phyloP scores from a whole-genome alignment of 2,329 filamentous ascomycete species.

The Colletotrichum sojae region DNA sequence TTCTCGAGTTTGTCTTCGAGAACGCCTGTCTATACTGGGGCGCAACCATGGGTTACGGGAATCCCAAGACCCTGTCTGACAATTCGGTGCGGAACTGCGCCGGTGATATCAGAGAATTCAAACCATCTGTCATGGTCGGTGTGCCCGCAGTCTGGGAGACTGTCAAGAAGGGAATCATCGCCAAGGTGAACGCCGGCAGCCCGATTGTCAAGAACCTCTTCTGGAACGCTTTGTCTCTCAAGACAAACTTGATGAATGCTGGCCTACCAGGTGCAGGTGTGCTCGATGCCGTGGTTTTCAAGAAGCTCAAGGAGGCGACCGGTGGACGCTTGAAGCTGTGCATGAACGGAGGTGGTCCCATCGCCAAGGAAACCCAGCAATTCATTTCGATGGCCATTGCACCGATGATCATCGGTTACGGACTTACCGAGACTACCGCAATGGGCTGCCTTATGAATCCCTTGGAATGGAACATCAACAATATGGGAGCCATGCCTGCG shows the following conservation, averaged over 20 bases:
- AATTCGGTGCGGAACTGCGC: constrained; percentile 86
- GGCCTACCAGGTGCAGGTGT: constrained; percentile 76
- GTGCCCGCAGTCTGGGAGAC: constrained; percentile 93
- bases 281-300: constrained; percentile 86
- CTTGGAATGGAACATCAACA: constrained; percentile 79
- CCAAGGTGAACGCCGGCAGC: constrained; percentile 80
- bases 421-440: constrained; percentile 86
- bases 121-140: constrained; percentile 85
- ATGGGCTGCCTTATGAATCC: constrained; percentile 84
- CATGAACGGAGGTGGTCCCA: constrained; percentile 88
- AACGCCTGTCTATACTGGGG: constrained; percentile 89
- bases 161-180: constrained; percentile 89
- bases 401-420: constrained; percentile 91
- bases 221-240: constrained; percentile 70
- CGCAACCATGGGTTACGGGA: constrained; percentile 90
- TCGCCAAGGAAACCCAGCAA: constrained; percentile 86
- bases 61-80: constrained; percentile 88
- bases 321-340: constrained; percentile 85
- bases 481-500: constrained; percentile 81
- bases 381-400: constrained; percentile 92
- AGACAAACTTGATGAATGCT: constrained; percentile 64
- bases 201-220: constrained; percentile 81
- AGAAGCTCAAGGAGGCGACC: constrained; percentile 91
- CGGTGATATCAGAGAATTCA: constrained; percentile 89
- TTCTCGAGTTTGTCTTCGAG: constrained; percentile 92